Conservation (phyloP, 2,329 filamentous ascomycete genomes). For the Basipetospora chlamydospora region DNA sequence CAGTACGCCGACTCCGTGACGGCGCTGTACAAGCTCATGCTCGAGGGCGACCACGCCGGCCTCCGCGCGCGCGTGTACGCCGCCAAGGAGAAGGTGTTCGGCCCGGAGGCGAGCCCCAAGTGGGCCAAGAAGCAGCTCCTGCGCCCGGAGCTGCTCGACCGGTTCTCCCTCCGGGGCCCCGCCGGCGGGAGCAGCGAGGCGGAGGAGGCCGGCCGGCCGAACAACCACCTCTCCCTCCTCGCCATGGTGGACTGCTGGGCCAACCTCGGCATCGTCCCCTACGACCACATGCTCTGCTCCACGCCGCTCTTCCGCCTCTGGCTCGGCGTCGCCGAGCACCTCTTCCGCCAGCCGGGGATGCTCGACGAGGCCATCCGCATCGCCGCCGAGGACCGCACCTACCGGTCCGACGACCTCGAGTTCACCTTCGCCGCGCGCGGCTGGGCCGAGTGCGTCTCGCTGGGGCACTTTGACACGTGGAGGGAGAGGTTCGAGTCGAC, state of each 20-base stretch:
- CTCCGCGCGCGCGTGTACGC: slow-evolving; percentile 54
- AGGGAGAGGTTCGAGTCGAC: slow-evolving; percentile 81
- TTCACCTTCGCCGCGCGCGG: slow-evolving; percentile 94
- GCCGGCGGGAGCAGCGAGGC: slow-evolving; percentile 29
- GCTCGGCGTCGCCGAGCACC: slow-evolving; percentile 91
- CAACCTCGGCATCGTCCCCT: slow-evolving; percentile 81
- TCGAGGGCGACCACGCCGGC: slow-evolving; percentile 66
- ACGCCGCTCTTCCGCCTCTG: slow-evolving; percentile 94
- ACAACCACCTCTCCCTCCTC: slow-evolving; percentile 85
- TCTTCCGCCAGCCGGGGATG: slow-evolving; percentile 71
- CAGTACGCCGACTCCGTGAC: slow-evolving; percentile 91
- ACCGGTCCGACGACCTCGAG: slow-evolving; percentile 89
- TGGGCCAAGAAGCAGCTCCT: slow-evolving; percentile 55
- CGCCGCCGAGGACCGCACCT: slow-evolving; percentile 78
- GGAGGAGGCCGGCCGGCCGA: slow-evolving; percentile 44
- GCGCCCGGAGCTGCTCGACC: slow-evolving; percentile 72
- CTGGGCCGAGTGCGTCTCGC: slow-evolving; percentile 85
- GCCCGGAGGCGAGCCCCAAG: slow-evolving; percentile 48
- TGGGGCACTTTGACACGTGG: slow-evolving; percentile 89
- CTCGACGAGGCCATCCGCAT: slow-evolving; percentile 76
- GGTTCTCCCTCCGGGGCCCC: slow-evolving; percentile 70
- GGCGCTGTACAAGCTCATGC: slow-evolving; percentile 92
- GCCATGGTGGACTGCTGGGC: slow-evolving; percentile 99
- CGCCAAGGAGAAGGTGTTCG: slow-evolving; percentile 57
- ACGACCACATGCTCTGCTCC: slow-evolving; percentile 99